A percentile compares a stretch with the other conserved stretches of the same genome.
Conservation (phyloP, 106 monocot genomes). For the Acorus gramineus region DNA sequence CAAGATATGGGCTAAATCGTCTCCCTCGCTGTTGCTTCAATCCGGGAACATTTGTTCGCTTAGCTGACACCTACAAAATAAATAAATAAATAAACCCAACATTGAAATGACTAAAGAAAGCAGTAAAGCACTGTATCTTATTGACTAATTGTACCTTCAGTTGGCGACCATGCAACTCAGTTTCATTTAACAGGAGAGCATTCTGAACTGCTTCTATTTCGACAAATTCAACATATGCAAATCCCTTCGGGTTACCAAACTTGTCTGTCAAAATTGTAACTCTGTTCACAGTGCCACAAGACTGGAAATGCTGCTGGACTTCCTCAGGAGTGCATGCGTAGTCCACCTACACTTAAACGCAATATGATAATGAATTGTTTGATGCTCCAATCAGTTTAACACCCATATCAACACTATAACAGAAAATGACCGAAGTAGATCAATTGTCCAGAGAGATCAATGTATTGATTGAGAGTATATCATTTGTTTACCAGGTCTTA, state of each 20-base stretch:
- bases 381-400: too few relatives aligned
- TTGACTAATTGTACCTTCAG: slow-evolving; percentile 26
- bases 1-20: slow-evolving; percentile 29
- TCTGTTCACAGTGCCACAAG: too few relatives aligned
- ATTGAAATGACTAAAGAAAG: too few relatives aligned
- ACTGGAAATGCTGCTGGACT: background rate
- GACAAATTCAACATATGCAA: slow-evolving; percentile 60
- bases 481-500: too few relatives aligned
- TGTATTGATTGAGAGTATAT: too few relatives aligned
- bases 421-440: too few relatives aligned
- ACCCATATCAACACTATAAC: too few relatives aligned
- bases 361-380: too few relatives aligned
- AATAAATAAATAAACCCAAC: background rate
- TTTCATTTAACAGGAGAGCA: slow-evolving; percentile 43
- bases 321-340: slow-evolving; percentile 54
- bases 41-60: slow-evolving; percentile 43
- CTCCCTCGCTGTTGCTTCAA: slow-evolving; percentile 43
- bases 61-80: slow-evolving; percentile 30
- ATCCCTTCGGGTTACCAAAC: slow-evolving; percentile 55
- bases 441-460: too few relatives aligned
- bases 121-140: too few relatives aligned
- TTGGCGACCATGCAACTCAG: slow-evolving; percentile 49
- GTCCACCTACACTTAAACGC: slow-evolving; percentile 23
- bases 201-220: slow-evolving; percentile 59
- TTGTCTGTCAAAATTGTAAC: slow-evolving; percentile 27